Base-by-base conservation (phyloP, 176 grass and related monocot genomes). In the Carex scoparia region DNA sequence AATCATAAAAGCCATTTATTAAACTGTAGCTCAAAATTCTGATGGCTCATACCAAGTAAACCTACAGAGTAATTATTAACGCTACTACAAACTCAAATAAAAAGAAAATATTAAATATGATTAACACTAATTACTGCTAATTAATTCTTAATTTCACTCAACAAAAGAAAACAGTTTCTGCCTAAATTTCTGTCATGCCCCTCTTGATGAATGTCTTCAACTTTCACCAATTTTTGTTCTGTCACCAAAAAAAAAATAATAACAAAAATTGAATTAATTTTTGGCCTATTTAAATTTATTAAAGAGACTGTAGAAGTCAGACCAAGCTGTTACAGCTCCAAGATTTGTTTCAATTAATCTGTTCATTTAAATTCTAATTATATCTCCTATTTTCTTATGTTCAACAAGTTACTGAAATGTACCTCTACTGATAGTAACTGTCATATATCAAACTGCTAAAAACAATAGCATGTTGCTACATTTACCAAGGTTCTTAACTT, bases 41-140 rank as follows among this genome's bases (percentile, higher is more conserved):
- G 15, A 82, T 68, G 63, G 81, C 27, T 83, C 61, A 53, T 53
- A 62, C 58, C 33, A 69, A 54, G 38, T 56, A 44, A 83, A 68
- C 62, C 81, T 69, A 83, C 62, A 16, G 23, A 82, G 44, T 61
- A 64, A 83, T 83, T 83, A 83, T 83, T 69, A 69, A 83, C 10
- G n/a, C 11, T 82, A 65, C 79, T 35, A 49, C 10, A 15, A 46
- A 82, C 38, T 65, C 18, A 30, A 82, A 79, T 19, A 46, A 37
- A 30, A 30, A 35, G 15, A 44, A 65, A 3, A 65, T 15, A 71
- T 44, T 14, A 65, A 81, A 65, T 46, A 60, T 28, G 9, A 65
- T 82, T 31, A 82, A 82, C 79, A 58, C 23, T 23, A 23, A 23
- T 79, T n/a, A 33, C 71, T 48, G 8, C 19, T 75, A 75, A 75